These are phyloP conservation scores for Didymella lethalis DNA, from an alignment of 2,329 filamentous ascomycete genomes.

Conservation along the genomic window DNA sequence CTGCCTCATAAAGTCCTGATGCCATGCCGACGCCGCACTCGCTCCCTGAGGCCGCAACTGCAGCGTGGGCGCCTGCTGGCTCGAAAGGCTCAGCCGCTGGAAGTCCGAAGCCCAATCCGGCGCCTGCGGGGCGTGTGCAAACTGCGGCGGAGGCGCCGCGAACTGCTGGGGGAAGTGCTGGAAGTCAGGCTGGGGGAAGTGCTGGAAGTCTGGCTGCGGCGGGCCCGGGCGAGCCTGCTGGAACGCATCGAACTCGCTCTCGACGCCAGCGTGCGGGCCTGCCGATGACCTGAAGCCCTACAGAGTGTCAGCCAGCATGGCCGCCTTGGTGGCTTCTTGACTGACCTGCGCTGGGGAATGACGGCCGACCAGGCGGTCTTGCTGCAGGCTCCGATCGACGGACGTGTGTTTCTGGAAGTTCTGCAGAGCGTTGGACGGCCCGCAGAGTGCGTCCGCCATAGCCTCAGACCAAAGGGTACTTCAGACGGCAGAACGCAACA, in stretches of 20 bases:
- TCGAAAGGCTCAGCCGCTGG: slow-evolving; percentile 56
- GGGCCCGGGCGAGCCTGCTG: slow-evolving; percentile 60
- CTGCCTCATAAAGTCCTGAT: slow-evolving; percentile 65
- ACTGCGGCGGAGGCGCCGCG: slow-evolving; percentile 50
- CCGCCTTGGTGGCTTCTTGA: slow-evolving; percentile 7
- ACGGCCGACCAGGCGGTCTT: slow-evolving; percentile 69
- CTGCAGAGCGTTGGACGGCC: slow-evolving; percentile 77
- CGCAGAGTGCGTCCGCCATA: slow-evolving; percentile 75
- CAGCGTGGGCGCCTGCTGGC: slow-evolving; percentile 55
- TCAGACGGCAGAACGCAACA: neutral
- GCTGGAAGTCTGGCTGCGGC: slow-evolving; percentile 51
- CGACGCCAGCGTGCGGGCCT: slow-evolving; percentile 62
- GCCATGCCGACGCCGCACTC: slow-evolving; percentile 59
- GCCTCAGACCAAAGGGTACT: slow-evolving; percentile 21
- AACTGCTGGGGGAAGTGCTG: slow-evolving; percentile 39
- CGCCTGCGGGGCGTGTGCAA: slow-evolving; percentile 43
- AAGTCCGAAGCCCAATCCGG: slow-evolving; percentile 61
- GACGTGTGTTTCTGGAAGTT: slow-evolving; percentile 74
- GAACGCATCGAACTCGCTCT: slow-evolving; percentile 75
- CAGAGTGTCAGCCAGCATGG: slow-evolving; percentile 24
- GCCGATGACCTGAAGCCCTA: slow-evolving; percentile 69
- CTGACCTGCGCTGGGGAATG: slow-evolving; percentile 64
- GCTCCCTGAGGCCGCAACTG: slow-evolving; percentile 53
- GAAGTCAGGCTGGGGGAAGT: slow-evolving; percentile 30
- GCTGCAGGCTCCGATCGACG: slow-evolving; percentile 74